Conservation (phyloP, 139 green algal species). For the Nannochloris sp. region DNA sequence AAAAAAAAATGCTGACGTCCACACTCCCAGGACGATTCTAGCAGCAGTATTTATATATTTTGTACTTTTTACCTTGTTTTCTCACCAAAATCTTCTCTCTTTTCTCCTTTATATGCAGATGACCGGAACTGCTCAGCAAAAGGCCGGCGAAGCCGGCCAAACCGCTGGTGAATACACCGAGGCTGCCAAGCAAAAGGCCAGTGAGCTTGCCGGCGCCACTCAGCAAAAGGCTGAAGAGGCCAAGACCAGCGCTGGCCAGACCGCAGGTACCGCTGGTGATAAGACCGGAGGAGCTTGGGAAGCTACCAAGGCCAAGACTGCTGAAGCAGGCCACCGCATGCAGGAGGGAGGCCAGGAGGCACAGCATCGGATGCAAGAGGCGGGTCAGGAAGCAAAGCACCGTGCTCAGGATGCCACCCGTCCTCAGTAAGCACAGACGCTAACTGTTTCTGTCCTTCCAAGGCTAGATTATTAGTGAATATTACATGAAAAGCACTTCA, state of each 20-base stretch:
- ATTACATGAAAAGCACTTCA: neutral
- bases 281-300: neutral
- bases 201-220: neutral
- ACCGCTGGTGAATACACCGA: neutral
- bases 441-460: no score
- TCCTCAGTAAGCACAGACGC: neutral
- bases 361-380: conserved; percentile 6
- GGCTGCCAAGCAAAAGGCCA: neutral
- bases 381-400: neutral
- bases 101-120: conserved; percentile 1
- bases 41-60: neutral
- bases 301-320: neutral
- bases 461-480: no score
- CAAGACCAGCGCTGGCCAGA: neutral
- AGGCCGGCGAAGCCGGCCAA: neutral
- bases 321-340: neutral
- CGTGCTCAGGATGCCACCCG: neutral
- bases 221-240: conserved; percentile 3
- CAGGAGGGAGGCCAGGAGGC: neutral
- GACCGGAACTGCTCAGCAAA: neutral
- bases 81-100: neutral
- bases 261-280: neutral
- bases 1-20: no score
- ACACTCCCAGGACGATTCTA: neutral
- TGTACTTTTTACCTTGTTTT: neutral